Evolutionary conservation across 495 filamentous ascomycete genomes (phyloP), one percentile per base, ranked within the genome.

Genomic region (Penicillium bialowiezense): DNA sequence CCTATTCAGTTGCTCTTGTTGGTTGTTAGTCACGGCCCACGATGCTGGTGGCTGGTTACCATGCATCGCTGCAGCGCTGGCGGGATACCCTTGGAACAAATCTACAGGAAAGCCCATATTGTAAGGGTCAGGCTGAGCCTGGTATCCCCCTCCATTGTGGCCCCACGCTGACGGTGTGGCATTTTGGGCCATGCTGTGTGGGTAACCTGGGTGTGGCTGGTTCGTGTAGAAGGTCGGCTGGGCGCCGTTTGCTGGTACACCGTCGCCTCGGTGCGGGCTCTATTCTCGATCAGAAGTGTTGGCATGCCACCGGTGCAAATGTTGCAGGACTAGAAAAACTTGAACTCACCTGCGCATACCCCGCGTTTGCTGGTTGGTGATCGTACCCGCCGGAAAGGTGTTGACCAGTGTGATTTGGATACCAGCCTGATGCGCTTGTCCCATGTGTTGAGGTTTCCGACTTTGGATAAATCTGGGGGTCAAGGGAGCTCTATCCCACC

Each of bases 401-500:
- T 15, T 55, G 56, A 15, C 21, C 15, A 12, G 37, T 42, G 7
- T 64, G 60, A 8, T 50, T 50, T 32, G 53, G 40, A 43, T 58
- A 43, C 54, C 57, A 56, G 15, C 47, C 52, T n/a, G 51, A n/a
- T 17, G 50, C 51, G 6, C 43, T 54, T 18, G 44, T 29, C 6
- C 51, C 56, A 37, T 59, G 51, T 17, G 41, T 48, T 17, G 56
- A 12, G 17, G 45, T 45, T 13, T 41, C 51, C 15, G 38, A 28
- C 36, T 54, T 51, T 35, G 34, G 49, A 55, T 59, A 55, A 21
- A 59, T 37, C 26, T 54, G 56, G 20, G 64, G 43, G 44, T 58
- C 41, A 33, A 63, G 44, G 19, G 63, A 54, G 54, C 54, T 65
- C 66, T 69, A 65, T 50, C 46, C 55, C 48, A 50, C 56, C 53